Percentiles rank a stretch among this genome's conserved stretches.
Evolutionary conservation across 73 alveolate species (phyloP).

Genomic region (Stentor coeruleus): DNA sequence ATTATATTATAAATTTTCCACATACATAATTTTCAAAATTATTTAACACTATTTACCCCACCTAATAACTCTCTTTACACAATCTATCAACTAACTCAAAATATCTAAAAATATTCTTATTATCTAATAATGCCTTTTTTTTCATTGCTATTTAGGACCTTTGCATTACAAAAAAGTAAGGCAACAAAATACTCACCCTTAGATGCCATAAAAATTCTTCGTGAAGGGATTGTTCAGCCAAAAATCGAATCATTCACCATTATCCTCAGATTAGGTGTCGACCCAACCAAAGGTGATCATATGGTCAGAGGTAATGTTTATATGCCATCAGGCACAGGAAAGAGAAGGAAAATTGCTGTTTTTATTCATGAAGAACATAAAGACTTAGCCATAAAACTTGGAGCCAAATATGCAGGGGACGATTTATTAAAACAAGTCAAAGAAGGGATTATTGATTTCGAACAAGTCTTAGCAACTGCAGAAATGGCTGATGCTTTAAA

Average conservation of each 20-base stretch:
- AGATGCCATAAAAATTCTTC: neutral
- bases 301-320: slow-evolving; percentile 67
- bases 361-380: slow-evolving; percentile 40
- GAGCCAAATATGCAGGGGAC: slow-evolving; percentile 67
- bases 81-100: no score
- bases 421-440: slow-evolving; percentile 30
- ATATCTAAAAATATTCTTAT: no score
- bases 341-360: slow-evolving; percentile 43
- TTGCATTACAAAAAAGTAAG: neutral
- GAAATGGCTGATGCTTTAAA: slow-evolving; percentile 52
- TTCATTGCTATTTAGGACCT: neutral
- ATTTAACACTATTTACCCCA: no score
- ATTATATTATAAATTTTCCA: no score
- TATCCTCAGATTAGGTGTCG: slow-evolving; percentile 51
- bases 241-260: slow-evolving; percentile 52
- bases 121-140: no score
- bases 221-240: slow-evolving; percentile 7
- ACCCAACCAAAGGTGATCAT: slow-evolving; percentile 66
- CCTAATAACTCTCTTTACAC: no score
- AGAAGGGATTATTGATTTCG: slow-evolving; percentile 62
- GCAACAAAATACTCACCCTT: neutral
- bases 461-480: slow-evolving; percentile 53
- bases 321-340: slow-evolving; percentile 66
- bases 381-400: slow-evolving; percentile 48
- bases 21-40: no score